Base-by-base conservation (phyloP, 345 rosid species). In the Lumnitzera littorea region DNA sequence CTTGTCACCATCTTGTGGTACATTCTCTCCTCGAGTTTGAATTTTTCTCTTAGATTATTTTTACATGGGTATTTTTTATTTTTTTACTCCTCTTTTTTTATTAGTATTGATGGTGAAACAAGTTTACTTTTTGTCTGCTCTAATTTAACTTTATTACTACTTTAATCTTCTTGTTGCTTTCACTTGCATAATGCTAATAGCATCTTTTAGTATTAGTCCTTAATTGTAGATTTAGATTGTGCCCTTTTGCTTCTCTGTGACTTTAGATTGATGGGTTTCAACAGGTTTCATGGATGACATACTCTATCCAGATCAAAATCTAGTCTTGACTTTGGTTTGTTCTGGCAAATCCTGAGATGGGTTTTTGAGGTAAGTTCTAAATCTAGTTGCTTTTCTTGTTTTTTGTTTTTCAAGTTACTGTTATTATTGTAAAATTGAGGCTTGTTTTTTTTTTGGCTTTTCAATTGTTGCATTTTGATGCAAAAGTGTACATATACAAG, bases 101-200 rank as follows among this genome's bases (percentile, higher is more conserved):
- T 27, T 5, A 43, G 24, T 11, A 67, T 62, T 67, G 78, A 72
- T 64, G 64, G 78, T 64, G 84, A 79, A 67, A 61, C 61, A 69
- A 72, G 75, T 71, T 59, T 57, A 9, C 76, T 72, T 78, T 78
- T 76, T 76, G 78, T 67, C 75, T 62, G 70, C 56, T 69, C 36
- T 29, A 29, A 6, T 29, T 29, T 64, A 69, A 56, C 43, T 61
- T 64, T 48, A 47, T 48, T 59, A 61, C 62, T 67, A 43, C 60
- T 73, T 73, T 61, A 57, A 75, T 54, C 56, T 59, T 61, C 20
- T 61, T 72, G 66, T 76, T 81, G 77, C 50, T 67, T 31, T 16
- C 25, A 58, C 65, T 67, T 81, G 80, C 76, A 80, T 64, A 29
- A 29, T 29, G 7, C 36, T 29, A 29, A 6, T 29, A 29, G 36